These are phyloP conservation scores for Pseudocercospora ulei DNA, from an alignment of 2,329 filamentous ascomycete species.

Conservation along the genomic window DNA sequence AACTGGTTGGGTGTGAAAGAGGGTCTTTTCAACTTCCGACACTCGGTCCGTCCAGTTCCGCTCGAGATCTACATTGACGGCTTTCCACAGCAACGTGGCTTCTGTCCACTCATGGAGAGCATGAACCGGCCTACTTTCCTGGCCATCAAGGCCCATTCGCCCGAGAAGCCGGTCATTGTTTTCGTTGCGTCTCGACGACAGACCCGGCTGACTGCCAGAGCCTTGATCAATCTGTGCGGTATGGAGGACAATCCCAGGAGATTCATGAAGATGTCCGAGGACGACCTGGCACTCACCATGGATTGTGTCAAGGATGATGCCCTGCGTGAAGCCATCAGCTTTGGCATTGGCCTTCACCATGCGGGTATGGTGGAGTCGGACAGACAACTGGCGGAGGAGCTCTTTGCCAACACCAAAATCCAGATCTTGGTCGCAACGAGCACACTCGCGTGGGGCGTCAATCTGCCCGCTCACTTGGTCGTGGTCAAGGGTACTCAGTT, in stretches of 20 bases:
- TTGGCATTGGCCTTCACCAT: constrained; percentile 94
- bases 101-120: constrained; percentile 95
- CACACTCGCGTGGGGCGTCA: constrained; percentile 96
- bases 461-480: constrained; percentile 89
- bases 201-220: constrained; percentile 87
- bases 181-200: constrained; percentile 94
- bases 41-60: constrained; percentile 92
- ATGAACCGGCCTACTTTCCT: constrained; percentile 98
- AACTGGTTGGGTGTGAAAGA: constrained; percentile 98
- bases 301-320: constrained; percentile 85
- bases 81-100: constrained; percentile 87
- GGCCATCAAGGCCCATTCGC: constrained; percentile 92
- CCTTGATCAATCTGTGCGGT: constrained; percentile 92
- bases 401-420: constrained; percentile 96
- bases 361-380: constrained; percentile 93
- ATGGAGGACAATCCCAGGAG: constrained; percentile 96
- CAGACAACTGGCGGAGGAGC: constrained; percentile 78
- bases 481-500: constrained; percentile 98
- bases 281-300: constrained; percentile 83
- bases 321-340: constrained; percentile 84
- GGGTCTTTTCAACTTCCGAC: constrained; percentile 89
- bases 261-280: constrained; percentile 89
- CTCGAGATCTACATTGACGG: constrained; percentile 96
- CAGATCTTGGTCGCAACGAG: constrained; percentile 93
- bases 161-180: constrained; percentile 93